Evolutionary conservation across 1,284 basidiomycete species (phyloP).

Genomic region (Cystobasidium sp.): DNA sequence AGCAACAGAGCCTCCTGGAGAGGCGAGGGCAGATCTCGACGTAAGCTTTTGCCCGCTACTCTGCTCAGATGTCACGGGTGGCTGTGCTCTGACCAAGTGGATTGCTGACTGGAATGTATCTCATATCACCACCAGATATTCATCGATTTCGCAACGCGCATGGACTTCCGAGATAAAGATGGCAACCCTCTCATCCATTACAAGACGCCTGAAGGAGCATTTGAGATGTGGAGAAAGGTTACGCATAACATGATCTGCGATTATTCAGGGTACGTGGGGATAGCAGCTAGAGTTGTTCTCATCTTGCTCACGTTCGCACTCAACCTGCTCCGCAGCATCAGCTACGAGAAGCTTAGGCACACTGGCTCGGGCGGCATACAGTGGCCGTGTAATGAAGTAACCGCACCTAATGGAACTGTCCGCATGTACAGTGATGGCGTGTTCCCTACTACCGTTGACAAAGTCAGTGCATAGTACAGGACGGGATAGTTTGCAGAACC

Average conservation of each 20-base stretch:
- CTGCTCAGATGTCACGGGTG: too few relatives aligned
- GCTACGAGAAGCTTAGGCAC: constrained; percentile 7
- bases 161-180: constrained; percentile 29
- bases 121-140: constrained; percentile 1
- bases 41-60: background rate
- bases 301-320: background rate
- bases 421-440: constrained; percentile 19
- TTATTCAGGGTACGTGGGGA: constrained; percentile 16
- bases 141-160: constrained; percentile 29
- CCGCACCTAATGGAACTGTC: constrained; percentile 9
- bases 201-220: constrained; percentile 27
- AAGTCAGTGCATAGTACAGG: background rate
- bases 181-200: constrained; percentile 17
- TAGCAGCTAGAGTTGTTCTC: background rate
- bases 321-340: background rate
- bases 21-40: constrained; percentile 25
- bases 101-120: background rate
- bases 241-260: constrained; percentile 20
- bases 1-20: constrained; percentile 26
- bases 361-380: constrained; percentile 21
- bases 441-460: constrained; percentile 18
- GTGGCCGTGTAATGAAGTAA: constrained; percentile 35
- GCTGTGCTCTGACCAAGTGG: background rate
- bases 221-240: constrained; percentile 28
- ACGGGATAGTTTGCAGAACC: background rate